phyloP scores from a whole-genome alignment of 495 filamentous ascomycete genomes.

The Aspergillus carlsbadensis region DNA sequence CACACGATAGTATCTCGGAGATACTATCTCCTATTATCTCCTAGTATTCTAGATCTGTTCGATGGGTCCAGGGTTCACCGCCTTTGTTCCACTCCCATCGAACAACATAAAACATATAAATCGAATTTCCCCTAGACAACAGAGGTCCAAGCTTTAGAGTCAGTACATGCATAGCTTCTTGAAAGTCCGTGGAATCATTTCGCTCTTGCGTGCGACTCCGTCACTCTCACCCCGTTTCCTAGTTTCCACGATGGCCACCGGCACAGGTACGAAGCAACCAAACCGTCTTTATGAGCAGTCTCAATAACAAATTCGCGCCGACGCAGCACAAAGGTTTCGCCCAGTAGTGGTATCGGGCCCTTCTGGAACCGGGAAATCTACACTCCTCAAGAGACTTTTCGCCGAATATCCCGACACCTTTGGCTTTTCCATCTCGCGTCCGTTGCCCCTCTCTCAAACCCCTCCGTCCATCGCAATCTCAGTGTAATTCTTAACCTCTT shows the following conservation, averaged over 20 bases:
- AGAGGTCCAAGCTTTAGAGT: neutral
- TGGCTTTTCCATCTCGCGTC: slow-evolving; percentile 74
- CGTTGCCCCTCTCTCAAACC: slow-evolving; percentile 1
- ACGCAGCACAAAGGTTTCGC: slow-evolving; percentile 40
- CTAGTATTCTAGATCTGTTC: too few relatives aligned
- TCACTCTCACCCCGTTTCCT: neutral
- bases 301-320: slow-evolving; percentile 1
- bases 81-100: slow-evolving; percentile 8
- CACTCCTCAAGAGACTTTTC: slow-evolving; percentile 74
- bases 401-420: slow-evolving; percentile 69
- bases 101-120: neutral
- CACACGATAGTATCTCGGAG: too few relatives aligned
- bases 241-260: slow-evolving; percentile 29
- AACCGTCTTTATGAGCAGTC: neutral
- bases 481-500: neutral
- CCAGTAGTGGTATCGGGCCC: slow-evolving; percentile 89
- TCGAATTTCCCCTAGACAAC: neutral
- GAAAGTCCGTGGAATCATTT: slow-evolving; percentile 14
- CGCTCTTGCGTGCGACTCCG: neutral
- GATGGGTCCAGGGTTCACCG: slow-evolving; percentile 13
- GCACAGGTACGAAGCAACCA: slow-evolving; percentile 24
- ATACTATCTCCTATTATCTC: too few relatives aligned
- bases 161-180: slow-evolving; percentile 25
- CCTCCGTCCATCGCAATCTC: neutral
- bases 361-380: slow-evolving; percentile 84